Percentiles rank a stretch among this genome's conserved stretches.
Evolutionary conservation across 768 basidiomycete species (phyloP).

Genomic region (Termitomyces sp.): DNA sequence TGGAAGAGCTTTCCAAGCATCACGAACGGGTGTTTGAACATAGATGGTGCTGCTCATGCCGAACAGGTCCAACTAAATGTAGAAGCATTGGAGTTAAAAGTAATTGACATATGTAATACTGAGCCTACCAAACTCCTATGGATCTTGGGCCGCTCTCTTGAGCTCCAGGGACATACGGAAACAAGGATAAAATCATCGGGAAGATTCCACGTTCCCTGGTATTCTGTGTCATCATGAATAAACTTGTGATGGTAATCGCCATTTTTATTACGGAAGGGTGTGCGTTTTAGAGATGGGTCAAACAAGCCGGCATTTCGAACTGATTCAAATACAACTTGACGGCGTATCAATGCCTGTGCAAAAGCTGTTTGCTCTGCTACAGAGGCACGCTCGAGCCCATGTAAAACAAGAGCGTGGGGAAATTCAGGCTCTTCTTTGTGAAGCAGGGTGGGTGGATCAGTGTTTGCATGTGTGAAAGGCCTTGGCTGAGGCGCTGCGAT

Average conservation of each 20-base stretch:
- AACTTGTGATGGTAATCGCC: background rate
- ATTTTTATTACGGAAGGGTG: background rate
- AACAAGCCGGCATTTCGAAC: slow-evolving; percentile 13
- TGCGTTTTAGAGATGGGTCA: background rate
- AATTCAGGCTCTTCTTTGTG: slow-evolving; percentile 19
- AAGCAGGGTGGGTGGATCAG: slow-evolving; percentile 25
- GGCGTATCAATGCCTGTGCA: slow-evolving; percentile 44
- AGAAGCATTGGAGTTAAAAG: slow-evolving; percentile 1
- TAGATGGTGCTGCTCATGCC: slow-evolving; percentile 66
- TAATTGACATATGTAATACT: background rate
- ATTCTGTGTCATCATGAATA: slow-evolving; percentile 22
- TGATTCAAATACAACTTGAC: slow-evolving; percentile 41
- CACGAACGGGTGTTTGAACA: slow-evolving; percentile 37
- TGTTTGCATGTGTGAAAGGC: slow-evolving; percentile 25
- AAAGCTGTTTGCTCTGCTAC: slow-evolving; percentile 54
- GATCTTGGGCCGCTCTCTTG: slow-evolving; percentile 60
- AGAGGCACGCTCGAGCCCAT: slow-evolving; percentile 63
- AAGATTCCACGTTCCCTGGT: slow-evolving; percentile 44
- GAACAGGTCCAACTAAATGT: slow-evolving; percentile 65
- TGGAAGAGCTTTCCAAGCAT: slow-evolving; percentile 27
- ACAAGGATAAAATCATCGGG: slow-evolving; percentile 69
- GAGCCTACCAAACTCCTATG: slow-evolving; percentile 57
- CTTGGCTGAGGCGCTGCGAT: slow-evolving; percentile 13
- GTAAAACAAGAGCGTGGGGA: slow-evolving; percentile 62
- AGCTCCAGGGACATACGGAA: slow-evolving; percentile 64